These are phyloP conservation scores for Alternaria arbusti DNA, from an alignment of 2,329 filamentous ascomycete species.

Conservation along the genomic window DNA sequence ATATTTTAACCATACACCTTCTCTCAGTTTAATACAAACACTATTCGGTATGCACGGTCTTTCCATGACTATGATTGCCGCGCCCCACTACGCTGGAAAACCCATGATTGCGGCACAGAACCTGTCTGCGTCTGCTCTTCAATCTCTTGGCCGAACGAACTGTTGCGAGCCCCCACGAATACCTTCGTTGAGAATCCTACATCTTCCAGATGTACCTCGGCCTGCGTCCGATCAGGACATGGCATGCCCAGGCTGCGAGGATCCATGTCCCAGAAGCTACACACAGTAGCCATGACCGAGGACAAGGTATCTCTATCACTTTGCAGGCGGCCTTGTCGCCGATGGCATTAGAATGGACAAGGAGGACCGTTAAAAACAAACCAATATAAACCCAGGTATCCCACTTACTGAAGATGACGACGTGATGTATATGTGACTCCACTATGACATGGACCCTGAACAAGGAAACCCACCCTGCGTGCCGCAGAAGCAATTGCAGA, in stretches of 20 bases:
- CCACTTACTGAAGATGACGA: not conserved
- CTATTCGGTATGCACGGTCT: conserved; percentile 46
- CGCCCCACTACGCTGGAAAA: not conserved
- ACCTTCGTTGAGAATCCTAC: not conserved
- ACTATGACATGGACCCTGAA: not conserved
- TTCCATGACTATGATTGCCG: conserved; percentile 6
- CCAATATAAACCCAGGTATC: conserved; percentile 10
- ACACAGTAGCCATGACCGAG: not conserved
- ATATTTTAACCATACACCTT: conserved; percentile 28
- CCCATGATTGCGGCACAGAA: not conserved
- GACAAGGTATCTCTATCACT: not conserved
- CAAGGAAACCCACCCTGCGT: not conserved
- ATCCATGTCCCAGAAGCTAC: not conserved
- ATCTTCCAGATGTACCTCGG: not conserved
- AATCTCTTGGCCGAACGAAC: not conserved
- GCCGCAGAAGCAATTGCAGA: not conserved
- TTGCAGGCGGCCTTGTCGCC: not conserved
- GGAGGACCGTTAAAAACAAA: conserved; percentile 11
- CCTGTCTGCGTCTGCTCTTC: not conserved
- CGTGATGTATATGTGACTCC: not conserved
- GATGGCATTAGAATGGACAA: not conserved
- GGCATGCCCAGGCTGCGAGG: not conserved
- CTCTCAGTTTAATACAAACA: conserved; percentile 22
- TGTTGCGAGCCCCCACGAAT: not conserved
- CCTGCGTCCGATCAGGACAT: not conserved